Percentiles rank a stretch among this genome's conserved stretches.
These are phyloP conservation scores for Auricularia sp. DNA, from an alignment of 768 basidiomycete genomes.

Conservation along the genomic window DNA sequence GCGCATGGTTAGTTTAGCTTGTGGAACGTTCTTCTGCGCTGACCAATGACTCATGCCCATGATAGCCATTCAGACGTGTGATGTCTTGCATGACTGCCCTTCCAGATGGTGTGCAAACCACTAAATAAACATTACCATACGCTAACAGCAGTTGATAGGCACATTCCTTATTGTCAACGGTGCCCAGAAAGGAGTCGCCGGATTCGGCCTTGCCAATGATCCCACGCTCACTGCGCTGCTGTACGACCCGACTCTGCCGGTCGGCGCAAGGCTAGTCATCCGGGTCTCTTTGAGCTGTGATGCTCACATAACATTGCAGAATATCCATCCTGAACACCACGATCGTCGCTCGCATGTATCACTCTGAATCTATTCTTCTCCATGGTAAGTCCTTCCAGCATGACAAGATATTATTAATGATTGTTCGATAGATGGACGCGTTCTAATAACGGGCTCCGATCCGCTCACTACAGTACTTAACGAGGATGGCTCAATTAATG, in stretches of 20 bases:
- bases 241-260: conserved; percentile 55
- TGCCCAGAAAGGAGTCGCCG: conserved; percentile 13
- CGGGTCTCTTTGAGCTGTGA: neutral
- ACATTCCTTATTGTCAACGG: conserved; percentile 10
- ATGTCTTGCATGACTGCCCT: conserved; percentile 14
- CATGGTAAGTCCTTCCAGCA: conserved; percentile 1
- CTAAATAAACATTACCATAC: neutral
- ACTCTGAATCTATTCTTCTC: conserved; percentile 15
- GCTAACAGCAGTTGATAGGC: neutral
- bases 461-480: conserved; percentile 8
- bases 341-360: conserved; percentile 15
- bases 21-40: neutral
- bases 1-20: conserved; percentile 51
- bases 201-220: conserved; percentile 14
- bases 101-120: conserved; percentile 14
- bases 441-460: conserved; percentile 14
- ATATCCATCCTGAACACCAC: conserved; percentile 27
- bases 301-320: conserved; percentile 32
- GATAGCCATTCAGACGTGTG: conserved; percentile 39
- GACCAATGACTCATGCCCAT: neutral
- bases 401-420: neutral
- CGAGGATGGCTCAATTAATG: neutral
- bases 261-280: conserved; percentile 18
- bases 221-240: conserved; percentile 52
- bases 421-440: conserved; percentile 10